phyloP scores from a whole-genome alignment of 345 rosid genomes.

The Psidium guajava region DNA sequence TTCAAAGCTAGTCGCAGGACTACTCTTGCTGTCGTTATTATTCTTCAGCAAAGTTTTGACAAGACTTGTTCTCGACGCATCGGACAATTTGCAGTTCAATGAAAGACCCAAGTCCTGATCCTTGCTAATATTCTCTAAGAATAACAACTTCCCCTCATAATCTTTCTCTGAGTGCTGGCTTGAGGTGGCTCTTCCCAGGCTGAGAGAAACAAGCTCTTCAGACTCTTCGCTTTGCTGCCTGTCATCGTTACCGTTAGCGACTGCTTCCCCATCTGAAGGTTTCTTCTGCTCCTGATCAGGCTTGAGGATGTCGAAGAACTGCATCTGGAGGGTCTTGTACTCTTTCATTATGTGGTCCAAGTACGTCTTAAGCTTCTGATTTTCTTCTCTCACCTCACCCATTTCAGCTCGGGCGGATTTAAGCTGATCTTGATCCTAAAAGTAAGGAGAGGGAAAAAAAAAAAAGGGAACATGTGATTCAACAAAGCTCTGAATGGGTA shows the following conservation, averaged over 20 bases:
- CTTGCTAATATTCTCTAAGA: conserved; percentile 4
- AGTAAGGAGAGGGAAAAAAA: neutral
- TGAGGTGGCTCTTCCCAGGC: conserved; percentile 29
- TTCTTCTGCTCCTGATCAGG: conserved; percentile 18
- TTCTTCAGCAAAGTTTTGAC: conserved; percentile 12
- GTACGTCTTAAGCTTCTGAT: conserved; percentile 49
- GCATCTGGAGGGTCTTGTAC: conserved; percentile 50
- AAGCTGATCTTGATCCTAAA: conserved; percentile 14
- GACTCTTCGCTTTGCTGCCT: conserved; percentile 21
- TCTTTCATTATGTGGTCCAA: conserved; percentile 48
- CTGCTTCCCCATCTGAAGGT: neutral
- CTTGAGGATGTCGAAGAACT: conserved; percentile 33
- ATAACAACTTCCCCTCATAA: conserved; percentile 11
- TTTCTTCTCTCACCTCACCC: conserved; percentile 70
- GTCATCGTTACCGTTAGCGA: neutral
- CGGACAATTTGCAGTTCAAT: conserved; percentile 37
- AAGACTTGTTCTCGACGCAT: conserved; percentile 11
- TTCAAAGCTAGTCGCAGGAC: conserved; percentile 20
- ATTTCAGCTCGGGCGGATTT: conserved; percentile 55
- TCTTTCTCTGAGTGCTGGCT: neutral
- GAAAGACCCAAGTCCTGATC: conserved; percentile 29
- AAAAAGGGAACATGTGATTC: neutral
- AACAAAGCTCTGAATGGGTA: neutral
- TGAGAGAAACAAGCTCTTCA: conserved; percentile 50
- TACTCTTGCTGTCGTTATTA: neutral